Percentiles rank a stretch among this genome's conserved stretches.
Conservation (phyloP, 495 filamentous ascomycete species). For the Hypomontagnella monticulosa region DNA sequence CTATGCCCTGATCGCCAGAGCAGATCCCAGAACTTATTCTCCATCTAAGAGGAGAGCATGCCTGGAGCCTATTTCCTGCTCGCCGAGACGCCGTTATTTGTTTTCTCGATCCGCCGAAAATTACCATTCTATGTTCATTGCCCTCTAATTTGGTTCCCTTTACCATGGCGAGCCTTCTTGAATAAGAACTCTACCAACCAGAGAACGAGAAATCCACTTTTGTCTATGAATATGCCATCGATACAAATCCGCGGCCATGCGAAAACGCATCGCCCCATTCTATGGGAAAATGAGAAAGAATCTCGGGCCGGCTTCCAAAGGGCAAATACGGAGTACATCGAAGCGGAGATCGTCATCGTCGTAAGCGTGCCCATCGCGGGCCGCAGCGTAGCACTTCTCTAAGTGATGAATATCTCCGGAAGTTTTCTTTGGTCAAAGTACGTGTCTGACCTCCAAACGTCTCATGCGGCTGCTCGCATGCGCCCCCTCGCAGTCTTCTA, state of each 20-base stretch:
- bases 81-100: constrained; percentile 48
- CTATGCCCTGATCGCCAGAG: constrained; percentile 45
- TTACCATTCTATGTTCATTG: constrained; percentile 57
- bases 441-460: constrained; percentile 51
- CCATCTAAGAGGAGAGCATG: constrained; percentile 40
- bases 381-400: constrained; percentile 45
- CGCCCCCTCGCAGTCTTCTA: constrained; percentile 55
- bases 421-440: constrained; percentile 53
- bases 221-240: constrained; percentile 62
- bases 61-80: constrained; percentile 46
- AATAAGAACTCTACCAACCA: constrained; percentile 49
- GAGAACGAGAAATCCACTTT: constrained; percentile 68
- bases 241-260: constrained; percentile 48
- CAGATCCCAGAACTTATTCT: constrained; percentile 54
- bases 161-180: constrained; percentile 44
- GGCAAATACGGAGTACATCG: constrained; percentile 49
- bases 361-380: constrained; percentile 47
- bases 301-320: constrained; percentile 47
- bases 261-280: constrained; percentile 47
- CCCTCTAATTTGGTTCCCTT: constrained; percentile 43
- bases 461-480: constrained; percentile 55
- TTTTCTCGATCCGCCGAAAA: constrained; percentile 55
- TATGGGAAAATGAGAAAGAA: constrained; percentile 47
- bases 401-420: constrained; percentile 47
- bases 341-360: constrained; percentile 48